Base-by-base conservation (phyloP, 2,329 filamentous ascomycete genomes). In the Daldinia sp. region DNA sequence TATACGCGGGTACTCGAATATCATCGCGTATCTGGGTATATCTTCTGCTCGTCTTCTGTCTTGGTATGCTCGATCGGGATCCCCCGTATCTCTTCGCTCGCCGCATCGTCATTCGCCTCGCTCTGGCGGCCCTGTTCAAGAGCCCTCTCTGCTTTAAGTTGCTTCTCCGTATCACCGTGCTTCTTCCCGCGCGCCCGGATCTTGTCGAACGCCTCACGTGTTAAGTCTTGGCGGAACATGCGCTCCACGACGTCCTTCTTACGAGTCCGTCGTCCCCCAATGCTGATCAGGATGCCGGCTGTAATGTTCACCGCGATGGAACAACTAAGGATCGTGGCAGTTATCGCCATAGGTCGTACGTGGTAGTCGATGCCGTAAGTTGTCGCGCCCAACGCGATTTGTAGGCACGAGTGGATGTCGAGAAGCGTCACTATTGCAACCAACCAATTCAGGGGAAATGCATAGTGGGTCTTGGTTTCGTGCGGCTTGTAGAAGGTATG, bases 401-500 rank as follows among this genome's bases (percentile, higher is more conserved):
- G 92, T 37, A 96, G 83, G 30, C 91, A 81, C 3, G 90, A 93
- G 78, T 96, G 92, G 64, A 85, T 89, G 75, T 96, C 92, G 2
- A 95, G 83, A 2, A 96, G 80, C 5, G 92, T 81, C n/a, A 94
- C 89, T 61, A 94, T 88, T 59, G 90, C 87, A 34, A 95, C 83
- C 29, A 96, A 86, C 4, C 93, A 81, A 29, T 85, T 83, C 1
- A 94, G 80, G 0, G 92, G 91, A 64, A 96, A 96, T 0, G 92
- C 90, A 73, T 87, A 83, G 74, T 96, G 92, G 0, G 92, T 96
- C 30, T 87, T 82, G 0, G 92, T 96, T 77, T 96, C 92, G 75
- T 96, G 90, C 0, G 92, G 92, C 71, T 94, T 94, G 81, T 96
- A 96, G 76, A 94, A 96, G 4, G 90, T 93, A 75, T 96, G 92